Base-by-base conservation (phyloP, 2,329 filamentous ascomycete species). In the Boeremia exigua region DNA sequence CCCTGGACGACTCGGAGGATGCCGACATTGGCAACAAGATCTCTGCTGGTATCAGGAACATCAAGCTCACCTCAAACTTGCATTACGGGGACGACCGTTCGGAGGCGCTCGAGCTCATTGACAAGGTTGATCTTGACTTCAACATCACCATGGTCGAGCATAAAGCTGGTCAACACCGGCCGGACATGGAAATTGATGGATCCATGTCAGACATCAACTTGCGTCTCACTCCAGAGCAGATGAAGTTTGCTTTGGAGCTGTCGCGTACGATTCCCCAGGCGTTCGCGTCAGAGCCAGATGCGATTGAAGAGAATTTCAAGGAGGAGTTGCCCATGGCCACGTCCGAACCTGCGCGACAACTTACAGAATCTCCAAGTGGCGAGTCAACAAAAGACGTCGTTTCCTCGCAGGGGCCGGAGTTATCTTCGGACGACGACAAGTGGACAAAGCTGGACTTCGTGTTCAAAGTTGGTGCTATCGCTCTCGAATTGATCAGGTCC, bases 361-460 rank as follows among this genome's bases (percentile, higher is more conserved):
- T 79, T 2, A 78, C 70, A 76, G 60, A 65, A 11, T 51, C 62
- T 3, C 45, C 61, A 7, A 44, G 64, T 3, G 36, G 64, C n/a
- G 58, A 68, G 75, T 40, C 83, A 78, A 43, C 73, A 81, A 28
- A 79, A 80, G 71, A 80, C 79, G 61, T 84, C 75, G 53, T 82
- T 71, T 70, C 82, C 6, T 71, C 66, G 14, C 74, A 77, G 58
- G 65, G 66, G 10, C 91, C 92, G 1, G 92, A 96, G 71, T 81
- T 95, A 7, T 86, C 86, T 6, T 82, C 84, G 0, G 81, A 85
- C 50, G 80, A 85, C 1, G 85, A 91, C 58, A 88, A 86, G 2
- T 99, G 94, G 94, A 96, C 93, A 0, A 96, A 94, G 69, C 83
- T 99, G 53, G 95, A 99, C 70, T 84, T 99, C 40, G 86, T 94